Base-by-base conservation (phyloP, 73 alveolate genomes). In the Symbiodinium natans region DNA sequence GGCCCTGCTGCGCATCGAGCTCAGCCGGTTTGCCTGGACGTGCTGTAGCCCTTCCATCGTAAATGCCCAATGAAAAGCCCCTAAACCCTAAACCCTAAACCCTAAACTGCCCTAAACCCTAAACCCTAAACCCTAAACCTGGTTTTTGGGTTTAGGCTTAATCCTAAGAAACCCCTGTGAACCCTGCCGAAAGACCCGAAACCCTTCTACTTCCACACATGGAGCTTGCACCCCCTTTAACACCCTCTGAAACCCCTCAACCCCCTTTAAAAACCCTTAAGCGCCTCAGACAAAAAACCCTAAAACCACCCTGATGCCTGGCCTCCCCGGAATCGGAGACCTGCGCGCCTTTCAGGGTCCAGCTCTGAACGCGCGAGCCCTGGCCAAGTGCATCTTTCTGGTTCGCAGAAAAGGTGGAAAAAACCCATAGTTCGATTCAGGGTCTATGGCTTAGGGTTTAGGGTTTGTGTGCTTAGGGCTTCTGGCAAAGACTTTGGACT, bases 1-100 rank as follows among this genome's bases (percentile, higher is more conserved):
- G 13, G 97, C 97, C 33, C 97, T 40, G 52, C 97, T 90, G 23
- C 97, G 82, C 97, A 90, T 90, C 88, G 88, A 68, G 54, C 97
- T 90, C 82, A 90, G 54, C 77, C 97, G 87, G 42, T 75, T 73
- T n/a, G 97, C 97, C 97, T 89, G 41, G 33, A 6, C 19, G 77
- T 34, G 25, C 77, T 7, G 5, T 11, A 43, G 19, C 11, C n/a
- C n/a, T n/a, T n/a, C n/a, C n/a, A n/a, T n/a, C n/a, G n/a, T n/a
- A n/a, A n/a, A n/a, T n/a, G n/a, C n/a, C n/a, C n/a, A n/a, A n/a
- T 11, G 56, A 11, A 43, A 43, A 43, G 19, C 11, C 56, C 63
- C 63, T 48, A 48, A 48, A 48, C 63, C 63, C 63, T 5, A 48
- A 48, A 48, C 63, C 63, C 63, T 48, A 48, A 5, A 48, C 17